Base-by-base conservation (phyloP, 129 eudicot species). In the Flaveria robusta region DNA sequence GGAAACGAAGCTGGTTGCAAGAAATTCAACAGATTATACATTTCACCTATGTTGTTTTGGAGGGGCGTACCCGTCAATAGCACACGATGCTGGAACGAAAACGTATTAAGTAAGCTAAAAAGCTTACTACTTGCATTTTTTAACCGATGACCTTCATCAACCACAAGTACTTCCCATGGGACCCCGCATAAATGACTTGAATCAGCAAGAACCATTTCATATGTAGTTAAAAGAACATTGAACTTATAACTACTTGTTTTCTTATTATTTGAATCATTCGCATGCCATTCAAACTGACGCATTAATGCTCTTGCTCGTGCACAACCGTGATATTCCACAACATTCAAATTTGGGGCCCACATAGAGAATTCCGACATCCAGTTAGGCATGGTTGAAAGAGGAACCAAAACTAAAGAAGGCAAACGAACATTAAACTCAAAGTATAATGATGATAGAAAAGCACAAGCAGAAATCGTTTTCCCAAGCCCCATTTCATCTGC, bases 401-500 rank as follows among this genome's bases (percentile, higher is more conserved):
- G 99, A 43, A 94, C 99, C 86, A 94, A 86, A 63, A 94, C 97
- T 20, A 94, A 71, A 81, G 90, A 91, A 70, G 99, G 99, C 42
- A 86, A 82, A 60, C 79, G 85, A 24, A 80, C 92, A 56, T 89
- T 87, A 56, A 94, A 94, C 88, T 94, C 99, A 58, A 83, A 87
- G 75, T 89, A 86, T 54, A 94, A 72, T 0, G 99, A 94, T 3
- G 96, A 89, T 14, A 94, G 16, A 77, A 91, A 94, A 46, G 97
- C 96, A 80, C 81, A 80, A 19, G 99, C 99, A 0, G 99, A 94
- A 13, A 94, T 87, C 6, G 99, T 94, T 78, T 94, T 94, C 31
- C 99, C 99, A 5, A 94, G 93, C 46, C 97, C 99, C 99, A 94
- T 94, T 75, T 94, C 99, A 24, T 94, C 99, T 63, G 99, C 99